A percentile compares a stretch with the other conserved stretches of the same genome.
Conservation (phyloP, 257 asterid species). For the Eustoma russellianum region DNA sequence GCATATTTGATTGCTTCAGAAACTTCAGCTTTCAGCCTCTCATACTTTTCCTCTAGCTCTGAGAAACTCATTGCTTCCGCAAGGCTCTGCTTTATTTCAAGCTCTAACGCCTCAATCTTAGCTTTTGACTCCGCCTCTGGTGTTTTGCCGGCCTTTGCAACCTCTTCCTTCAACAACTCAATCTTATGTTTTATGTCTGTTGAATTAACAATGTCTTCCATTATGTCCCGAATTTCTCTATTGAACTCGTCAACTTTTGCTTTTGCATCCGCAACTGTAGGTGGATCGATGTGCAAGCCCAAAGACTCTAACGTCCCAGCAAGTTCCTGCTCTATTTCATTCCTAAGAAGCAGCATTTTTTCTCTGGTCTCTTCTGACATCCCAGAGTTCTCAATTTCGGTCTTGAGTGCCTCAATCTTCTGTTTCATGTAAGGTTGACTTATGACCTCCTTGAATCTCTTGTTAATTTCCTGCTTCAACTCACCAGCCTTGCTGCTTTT, state of each 20-base stretch:
- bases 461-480: constrained; percentile 39
- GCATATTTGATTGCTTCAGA: constrained; percentile 29
- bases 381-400: constrained; percentile 47
- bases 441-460: constrained; percentile 40
- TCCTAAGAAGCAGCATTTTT: constrained; percentile 38
- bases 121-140: constrained; percentile 36
- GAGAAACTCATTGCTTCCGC: constrained; percentile 34
- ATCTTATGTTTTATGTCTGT: constrained; percentile 57
- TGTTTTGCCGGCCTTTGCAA: constrained; percentile 40
- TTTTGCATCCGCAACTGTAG: constrained; percentile 20
- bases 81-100: constrained; percentile 49
- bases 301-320: constrained; percentile 32
- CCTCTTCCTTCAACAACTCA: constrained; percentile 49
- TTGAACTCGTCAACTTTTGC: constrained; percentile 34
- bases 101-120: constrained; percentile 49
- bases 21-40: constrained; percentile 40
- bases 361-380: constrained; percentile 44
- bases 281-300: constrained; percentile 38
- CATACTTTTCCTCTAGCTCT: constrained; percentile 47
- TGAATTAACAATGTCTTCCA: constrained; percentile 41
- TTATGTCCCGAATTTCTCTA: constrained; percentile 33
- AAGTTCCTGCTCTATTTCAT: constrained; percentile 46
- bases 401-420: constrained; percentile 45
- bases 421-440: constrained; percentile 43
- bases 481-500: constrained; percentile 27